Evolutionary conservation across 106 monocot genomes (phyloP).

Genomic region (Phalaenopsis aphrodite): DNA sequence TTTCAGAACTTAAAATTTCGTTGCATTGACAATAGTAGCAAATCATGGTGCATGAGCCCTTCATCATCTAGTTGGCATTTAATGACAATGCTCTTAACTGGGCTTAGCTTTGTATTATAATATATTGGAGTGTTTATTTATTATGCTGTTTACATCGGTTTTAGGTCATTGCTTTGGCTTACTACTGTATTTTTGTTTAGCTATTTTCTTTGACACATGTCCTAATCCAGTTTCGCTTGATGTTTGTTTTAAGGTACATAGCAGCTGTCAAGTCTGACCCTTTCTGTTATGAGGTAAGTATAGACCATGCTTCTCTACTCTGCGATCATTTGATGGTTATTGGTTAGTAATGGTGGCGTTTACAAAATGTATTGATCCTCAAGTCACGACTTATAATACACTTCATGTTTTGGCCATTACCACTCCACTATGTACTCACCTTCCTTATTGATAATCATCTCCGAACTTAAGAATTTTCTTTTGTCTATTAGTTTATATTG

Average conservation of each 20-base stretch:
- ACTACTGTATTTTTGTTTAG: background rate
- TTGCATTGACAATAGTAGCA: too few species aligned
- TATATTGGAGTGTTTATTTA: too few species aligned
- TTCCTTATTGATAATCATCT: background rate
- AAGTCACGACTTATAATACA: background rate
- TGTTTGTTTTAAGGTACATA: conserved; percentile 59
- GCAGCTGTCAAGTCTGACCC: conserved; percentile 95
- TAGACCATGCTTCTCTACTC: background rate
- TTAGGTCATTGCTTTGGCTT: background rate
- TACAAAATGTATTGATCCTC: background rate
- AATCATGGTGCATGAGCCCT: too few species aligned
- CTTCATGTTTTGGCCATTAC: background rate
- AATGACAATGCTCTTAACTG: too few species aligned
- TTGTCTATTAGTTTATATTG: background rate
- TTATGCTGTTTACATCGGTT: background rate
- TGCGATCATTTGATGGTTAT: background rate
- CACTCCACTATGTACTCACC: background rate
- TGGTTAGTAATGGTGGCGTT: background rate
- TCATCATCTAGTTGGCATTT: too few species aligned
- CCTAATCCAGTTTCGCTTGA: conserved; percentile 3
- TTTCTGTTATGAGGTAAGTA: conserved; percentile 83
- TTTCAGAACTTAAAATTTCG: too few species aligned
- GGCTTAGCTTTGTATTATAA: too few species aligned
- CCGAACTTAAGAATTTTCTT: background rate
- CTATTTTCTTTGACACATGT: background rate